phyloP scores from a whole-genome alignment of 345 rosid species.

The Passiflora organensis region DNA sequence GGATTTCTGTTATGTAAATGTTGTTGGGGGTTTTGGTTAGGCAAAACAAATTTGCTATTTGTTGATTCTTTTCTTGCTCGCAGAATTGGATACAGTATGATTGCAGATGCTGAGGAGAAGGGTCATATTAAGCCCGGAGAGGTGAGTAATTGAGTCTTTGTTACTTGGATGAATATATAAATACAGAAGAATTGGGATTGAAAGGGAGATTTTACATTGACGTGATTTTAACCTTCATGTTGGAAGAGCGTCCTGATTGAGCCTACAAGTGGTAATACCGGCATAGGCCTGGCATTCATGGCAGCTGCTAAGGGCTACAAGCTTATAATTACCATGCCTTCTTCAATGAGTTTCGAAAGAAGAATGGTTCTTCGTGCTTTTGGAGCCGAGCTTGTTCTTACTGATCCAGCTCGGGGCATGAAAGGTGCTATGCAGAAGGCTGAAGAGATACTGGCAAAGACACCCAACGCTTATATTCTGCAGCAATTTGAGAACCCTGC shows the following conservation, averaged over 20 bases:
- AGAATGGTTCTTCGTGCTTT: conserved; percentile 72
- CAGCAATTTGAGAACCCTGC: conserved; percentile 70
- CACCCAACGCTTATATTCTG: conserved; percentile 57
- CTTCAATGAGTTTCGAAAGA: conserved; percentile 83
- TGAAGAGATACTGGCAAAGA: conserved; percentile 52
- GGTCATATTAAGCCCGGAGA: conserved; percentile 57
- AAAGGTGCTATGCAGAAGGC: conserved; percentile 72
- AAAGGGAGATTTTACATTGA: conserved; percentile 9
- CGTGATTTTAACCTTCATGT: conserved; percentile 6
- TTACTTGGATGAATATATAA: too few relatives aligned
- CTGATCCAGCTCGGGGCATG: conserved; percentile 62
- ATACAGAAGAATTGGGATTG: neutral
- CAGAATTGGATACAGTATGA: conserved; percentile 78
- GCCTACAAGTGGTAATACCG: conserved; percentile 71
- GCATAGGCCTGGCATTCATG: conserved; percentile 69
- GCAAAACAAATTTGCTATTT: neutral
- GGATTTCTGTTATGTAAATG: neutral
- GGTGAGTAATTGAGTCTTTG: conserved; percentile 38
- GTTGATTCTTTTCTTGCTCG: conserved; percentile 4
- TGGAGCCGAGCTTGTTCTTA: conserved; percentile 73
- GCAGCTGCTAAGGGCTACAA: conserved; percentile 74
- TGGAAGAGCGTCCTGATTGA: conserved; percentile 68
- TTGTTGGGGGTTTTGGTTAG: neutral
- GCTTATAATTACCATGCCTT: conserved; percentile 70
- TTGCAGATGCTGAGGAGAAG: conserved; percentile 69